phyloP scores from a whole-genome alignment of 257 asterid genomes.

The Primulina tabacum region DNA sequence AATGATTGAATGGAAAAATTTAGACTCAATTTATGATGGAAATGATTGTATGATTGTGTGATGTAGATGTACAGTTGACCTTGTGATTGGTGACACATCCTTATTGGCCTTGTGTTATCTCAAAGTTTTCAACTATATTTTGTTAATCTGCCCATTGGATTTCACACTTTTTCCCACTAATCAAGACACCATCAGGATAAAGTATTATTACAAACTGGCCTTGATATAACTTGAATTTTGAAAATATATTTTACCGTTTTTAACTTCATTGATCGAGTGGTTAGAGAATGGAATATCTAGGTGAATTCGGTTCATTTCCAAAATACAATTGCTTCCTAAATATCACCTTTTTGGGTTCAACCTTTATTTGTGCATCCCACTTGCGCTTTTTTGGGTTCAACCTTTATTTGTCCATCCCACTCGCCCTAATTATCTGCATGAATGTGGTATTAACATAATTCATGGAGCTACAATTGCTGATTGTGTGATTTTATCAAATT shows the following conservation, averaged over 20 bases:
- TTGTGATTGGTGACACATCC: constrained; percentile 10
- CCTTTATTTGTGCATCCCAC: background rate
- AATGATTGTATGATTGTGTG: background rate
- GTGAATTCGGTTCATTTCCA: background rate
- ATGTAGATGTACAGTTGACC: constrained; percentile 14
- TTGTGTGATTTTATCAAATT: background rate
- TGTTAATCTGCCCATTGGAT: constrained; percentile 6
- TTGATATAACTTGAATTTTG: background rate
- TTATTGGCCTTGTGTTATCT: background rate
- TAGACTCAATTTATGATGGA: background rate
- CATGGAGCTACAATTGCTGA: background rate
- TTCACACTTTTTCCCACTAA: constrained; percentile 6
- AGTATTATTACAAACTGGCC: background rate
- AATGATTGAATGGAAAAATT: background rate
- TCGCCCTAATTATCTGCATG: background rate
- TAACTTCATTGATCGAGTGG: background rate
- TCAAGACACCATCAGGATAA: background rate
- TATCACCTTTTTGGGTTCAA: background rate
- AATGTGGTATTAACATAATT: background rate
- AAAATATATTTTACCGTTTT: background rate
- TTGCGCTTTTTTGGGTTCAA: background rate
- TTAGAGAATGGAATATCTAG: background rate
- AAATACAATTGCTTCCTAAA: background rate
- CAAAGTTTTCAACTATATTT: background rate
- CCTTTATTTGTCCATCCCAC: background rate